These are phyloP conservation scores for Ananas comosus DNA, from an alignment of 176 grass and related monocot species.

Conservation along the genomic window DNA sequence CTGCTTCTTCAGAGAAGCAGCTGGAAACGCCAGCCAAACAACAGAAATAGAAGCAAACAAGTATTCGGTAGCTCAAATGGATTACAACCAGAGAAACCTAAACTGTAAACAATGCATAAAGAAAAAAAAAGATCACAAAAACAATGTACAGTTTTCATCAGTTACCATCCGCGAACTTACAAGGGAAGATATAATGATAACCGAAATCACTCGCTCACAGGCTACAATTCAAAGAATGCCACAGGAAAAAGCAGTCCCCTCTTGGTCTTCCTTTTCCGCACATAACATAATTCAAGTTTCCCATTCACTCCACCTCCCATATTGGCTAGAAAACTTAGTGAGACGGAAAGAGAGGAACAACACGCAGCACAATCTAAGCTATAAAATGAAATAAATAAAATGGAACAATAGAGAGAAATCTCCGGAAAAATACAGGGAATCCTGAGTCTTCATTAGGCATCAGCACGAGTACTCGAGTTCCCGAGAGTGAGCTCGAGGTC, in stretches of 20 bases:
- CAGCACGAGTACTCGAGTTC: slow-evolving; percentile 40
- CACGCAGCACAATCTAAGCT: neutral
- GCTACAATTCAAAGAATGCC: neutral
- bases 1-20: no score
- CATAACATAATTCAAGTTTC: neutral
- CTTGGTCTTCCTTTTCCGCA: neutral
- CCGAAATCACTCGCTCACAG: neutral
- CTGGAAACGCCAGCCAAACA: no score
- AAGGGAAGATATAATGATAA: neutral
- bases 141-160: no score
- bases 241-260: neutral
- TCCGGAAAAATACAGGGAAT: no score
- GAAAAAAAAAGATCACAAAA: no score
- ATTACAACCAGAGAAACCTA: no score
- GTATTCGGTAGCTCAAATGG: no score
- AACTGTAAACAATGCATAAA: no score
- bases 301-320: neutral
- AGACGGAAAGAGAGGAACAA: neutral
- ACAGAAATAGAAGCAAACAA: no score
- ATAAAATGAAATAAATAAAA: neutral
- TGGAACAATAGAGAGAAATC: neutral
- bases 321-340: neutral
- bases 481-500: slow-evolving; percentile 95
- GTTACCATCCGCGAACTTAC: no score
- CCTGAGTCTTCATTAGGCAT: slow-evolving; percentile 3